These are phyloP conservation scores for Vaccinium myrtillus DNA, from an alignment of 148 eudicot species.

Conservation along the genomic window DNA sequence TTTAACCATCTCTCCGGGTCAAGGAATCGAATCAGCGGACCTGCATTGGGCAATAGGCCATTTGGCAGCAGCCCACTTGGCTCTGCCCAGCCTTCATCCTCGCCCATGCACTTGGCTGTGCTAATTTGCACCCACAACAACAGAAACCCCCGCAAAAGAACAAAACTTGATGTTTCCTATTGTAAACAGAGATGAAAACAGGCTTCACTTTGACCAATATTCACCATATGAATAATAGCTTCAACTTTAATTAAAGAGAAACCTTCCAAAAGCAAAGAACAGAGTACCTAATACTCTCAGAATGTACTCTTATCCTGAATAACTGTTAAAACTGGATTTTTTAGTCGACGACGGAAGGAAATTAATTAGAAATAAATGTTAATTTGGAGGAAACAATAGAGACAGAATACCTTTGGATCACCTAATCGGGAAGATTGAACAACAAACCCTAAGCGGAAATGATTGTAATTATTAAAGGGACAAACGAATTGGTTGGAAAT, in stretches of 20 bases:
- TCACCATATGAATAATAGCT: no score
- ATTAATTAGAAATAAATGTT: neutral
- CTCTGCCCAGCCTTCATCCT: slow-evolving; percentile 36
- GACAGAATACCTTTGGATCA: neutral
- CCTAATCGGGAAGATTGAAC: slow-evolving; percentile 1
- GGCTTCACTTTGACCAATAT: neutral
- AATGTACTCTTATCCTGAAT: neutral
- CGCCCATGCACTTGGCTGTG: slow-evolving; percentile 35
- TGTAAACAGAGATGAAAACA: neutral
- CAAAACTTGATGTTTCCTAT: no score
- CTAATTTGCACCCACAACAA: slow-evolving; percentile 13
- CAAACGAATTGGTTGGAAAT: neutral
- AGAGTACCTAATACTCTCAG: neutral
- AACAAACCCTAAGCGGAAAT: slow-evolving; percentile 13
- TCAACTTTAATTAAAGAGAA: neutral
- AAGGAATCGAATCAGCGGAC: slow-evolving; percentile 41
- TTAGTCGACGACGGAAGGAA: neutral
- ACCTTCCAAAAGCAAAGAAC: neutral
- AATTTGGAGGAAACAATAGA: neutral
- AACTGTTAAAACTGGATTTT: no score
- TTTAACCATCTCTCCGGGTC: slow-evolving; percentile 61
- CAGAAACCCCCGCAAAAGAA: neutral
- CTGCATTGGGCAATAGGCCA: slow-evolving; percentile 60
- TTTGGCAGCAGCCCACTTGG: slow-evolving; percentile 47
- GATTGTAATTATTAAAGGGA: neutral